Base-by-base conservation (phyloP, 176 grass and related monocot species). In the Aechmea fasciata region DNA sequence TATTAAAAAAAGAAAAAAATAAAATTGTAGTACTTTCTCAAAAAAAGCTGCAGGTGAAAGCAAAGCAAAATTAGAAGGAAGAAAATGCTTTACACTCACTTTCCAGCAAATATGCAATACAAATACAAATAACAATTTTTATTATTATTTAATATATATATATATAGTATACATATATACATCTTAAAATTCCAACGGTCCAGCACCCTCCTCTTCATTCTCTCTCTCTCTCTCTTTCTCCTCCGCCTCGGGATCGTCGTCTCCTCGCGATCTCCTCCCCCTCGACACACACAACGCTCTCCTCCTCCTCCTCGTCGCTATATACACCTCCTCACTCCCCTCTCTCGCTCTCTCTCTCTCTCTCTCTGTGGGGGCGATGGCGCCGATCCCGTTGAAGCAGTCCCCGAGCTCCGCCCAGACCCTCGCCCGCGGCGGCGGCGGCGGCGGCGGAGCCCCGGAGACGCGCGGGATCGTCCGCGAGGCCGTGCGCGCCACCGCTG, bases 391-490 rank as follows among this genome's bases (percentile, higher is more conserved):
- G 74, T 11, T 76, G 25, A 88, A 96, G 81, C 80, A 74, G 48
- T 17, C 94, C 18, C 53, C 82, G 70, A 66, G 82, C 12, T 85
- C 86, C 68, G 79, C 83, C 26, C 93, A 91, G 62, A 85, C 81
- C 12, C 52, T 99, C 51, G 71, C 84, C 26, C 74, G 74, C 49
- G 51, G 26, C 50, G 73, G 22, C 22, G 22, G 74, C 49, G 51
- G 26, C 50, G 73, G 22, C 22, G 22, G 83, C 51, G 84, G 84
- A 12, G 63, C 89, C 47, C 79, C 86, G 22, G 79, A 84, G 41
- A 51, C 79, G 28, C 80, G 84, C 33, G 74, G 78, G 68, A 77
- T 83, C 33, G 82, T 90, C 25, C 76, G 89, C 17, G 94, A 89
- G 15, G 90, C 74, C 50, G 19, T 99, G 63, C 76, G 79, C 9